phyloP scores from a whole-genome alignment of 805 yeast species.

The Ogataea ganodermae region DNA sequence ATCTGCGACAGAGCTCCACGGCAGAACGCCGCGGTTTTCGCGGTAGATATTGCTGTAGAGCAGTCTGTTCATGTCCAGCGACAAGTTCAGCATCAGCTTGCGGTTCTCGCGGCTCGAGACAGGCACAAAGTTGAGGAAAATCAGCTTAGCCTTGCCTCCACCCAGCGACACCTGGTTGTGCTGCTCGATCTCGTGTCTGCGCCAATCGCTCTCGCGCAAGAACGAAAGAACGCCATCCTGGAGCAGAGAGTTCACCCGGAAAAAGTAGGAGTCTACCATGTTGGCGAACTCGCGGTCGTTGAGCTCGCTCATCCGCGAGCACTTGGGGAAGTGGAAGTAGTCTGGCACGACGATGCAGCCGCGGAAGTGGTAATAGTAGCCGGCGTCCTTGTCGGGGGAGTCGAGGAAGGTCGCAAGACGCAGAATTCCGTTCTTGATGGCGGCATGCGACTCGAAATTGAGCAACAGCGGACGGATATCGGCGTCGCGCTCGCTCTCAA shows the following conservation, averaged over 20 bases:
- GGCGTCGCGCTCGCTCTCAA: slow-evolving; percentile 60
- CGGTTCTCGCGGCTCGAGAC: slow-evolving; percentile 25
- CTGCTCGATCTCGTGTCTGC: slow-evolving; percentile 26
- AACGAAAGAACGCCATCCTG: slow-evolving; percentile 34
- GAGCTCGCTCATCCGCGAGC: slow-evolving; percentile 30
- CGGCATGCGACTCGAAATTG: slow-evolving; percentile 42
- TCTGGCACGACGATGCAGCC: slow-evolving; percentile 74
- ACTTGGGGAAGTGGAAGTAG: slow-evolving; percentile 38
- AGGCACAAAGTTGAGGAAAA: slow-evolving; percentile 35
- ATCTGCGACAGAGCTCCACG: slow-evolving; percentile 12
- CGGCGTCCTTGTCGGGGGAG: background rate
- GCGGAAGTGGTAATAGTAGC: slow-evolving; percentile 46
- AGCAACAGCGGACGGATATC: slow-evolving; percentile 71
- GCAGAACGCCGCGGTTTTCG: slow-evolving; percentile 19
- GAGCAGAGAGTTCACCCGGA: slow-evolving; percentile 28
- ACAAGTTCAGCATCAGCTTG: slow-evolving; percentile 24
- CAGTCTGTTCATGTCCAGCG: slow-evolving; percentile 22
- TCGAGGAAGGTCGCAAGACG: slow-evolving; percentile 51
- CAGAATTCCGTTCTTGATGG: slow-evolving; percentile 48
- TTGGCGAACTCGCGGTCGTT: slow-evolving; percentile 31
- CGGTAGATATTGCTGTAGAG: slow-evolving; percentile 24
- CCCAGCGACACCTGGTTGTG: slow-evolving; percentile 22
- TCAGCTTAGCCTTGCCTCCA: slow-evolving; percentile 33
- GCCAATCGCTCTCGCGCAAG: slow-evolving; percentile 32
- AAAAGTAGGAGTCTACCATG: slow-evolving; percentile 29